Evolutionary conservation across 1,284 basidiomycete species (phyloP).

Genomic region (Cutaneotrichosporon mucoides): DNA sequence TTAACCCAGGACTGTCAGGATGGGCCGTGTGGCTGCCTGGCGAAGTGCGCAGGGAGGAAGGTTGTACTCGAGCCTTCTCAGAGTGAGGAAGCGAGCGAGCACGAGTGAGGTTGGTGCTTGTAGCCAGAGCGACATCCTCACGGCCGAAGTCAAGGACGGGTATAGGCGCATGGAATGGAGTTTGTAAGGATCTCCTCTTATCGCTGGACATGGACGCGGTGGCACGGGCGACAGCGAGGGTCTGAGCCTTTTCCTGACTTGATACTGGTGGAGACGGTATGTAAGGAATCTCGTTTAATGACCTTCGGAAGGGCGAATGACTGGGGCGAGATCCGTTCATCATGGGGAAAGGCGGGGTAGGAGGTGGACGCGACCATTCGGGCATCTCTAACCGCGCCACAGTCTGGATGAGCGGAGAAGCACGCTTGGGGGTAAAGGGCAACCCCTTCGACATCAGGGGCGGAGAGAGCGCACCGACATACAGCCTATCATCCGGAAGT

Average conservation of each 20-base stretch:
- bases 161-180: background rate
- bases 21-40: background rate
- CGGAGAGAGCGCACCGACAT: background rate
- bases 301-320: slow-evolving; percentile 15
- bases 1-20: slow-evolving; percentile 4
- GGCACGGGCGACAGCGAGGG: slow-evolving; percentile 14
- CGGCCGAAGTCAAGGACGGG: slow-evolving; percentile 1
- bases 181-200: slow-evolving; percentile 17
- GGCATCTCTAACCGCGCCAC: slow-evolving; percentile 13
- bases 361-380: background rate
- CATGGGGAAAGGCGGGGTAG: slow-evolving; percentile 9
- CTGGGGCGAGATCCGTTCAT: slow-evolving; percentile 1
- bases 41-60: background rate
- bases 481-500: slow-evolving; percentile 8
- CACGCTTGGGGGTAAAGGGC: slow-evolving; percentile 14
- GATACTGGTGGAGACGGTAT: slow-evolving; percentile 13
- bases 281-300: slow-evolving; percentile 20
- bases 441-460: background rate
- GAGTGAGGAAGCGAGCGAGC: slow-evolving; percentile 12
- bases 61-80: slow-evolving; percentile 4
- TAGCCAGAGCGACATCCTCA: slow-evolving; percentile 7
- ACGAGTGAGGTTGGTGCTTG: slow-evolving; percentile 10
- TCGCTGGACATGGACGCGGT: slow-evolving; percentile 16
- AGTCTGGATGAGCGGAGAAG: slow-evolving; percentile 13
- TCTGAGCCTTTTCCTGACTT: slow-evolving; percentile 13